Base-by-base conservation (phyloP, 2,329 filamentous ascomycete genomes). In the Sporothrix brasiliensis region DNA sequence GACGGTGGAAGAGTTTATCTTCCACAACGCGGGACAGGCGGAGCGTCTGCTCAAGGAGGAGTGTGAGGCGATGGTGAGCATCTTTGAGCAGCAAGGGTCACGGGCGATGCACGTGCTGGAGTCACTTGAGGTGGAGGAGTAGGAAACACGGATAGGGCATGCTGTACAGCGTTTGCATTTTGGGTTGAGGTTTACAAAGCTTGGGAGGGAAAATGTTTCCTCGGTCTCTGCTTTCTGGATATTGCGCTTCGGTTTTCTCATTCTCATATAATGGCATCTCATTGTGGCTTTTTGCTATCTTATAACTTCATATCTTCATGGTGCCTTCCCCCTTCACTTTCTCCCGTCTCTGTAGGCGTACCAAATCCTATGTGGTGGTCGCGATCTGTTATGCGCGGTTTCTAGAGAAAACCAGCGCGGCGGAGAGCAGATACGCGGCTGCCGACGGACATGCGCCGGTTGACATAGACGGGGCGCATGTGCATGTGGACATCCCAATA, bases 1-100 rank as follows among this genome's bases (percentile, higher is more conserved):
- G 94, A 94, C 89, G 5, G 92, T 98, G 0, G 93, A 97, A 79
- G 89, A 97, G 79, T 99, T 94, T 93, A 91, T 99, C 52, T 84
- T 89, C 71, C 87, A 90, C 80, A 94, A 95, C 74, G 95, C 95
- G 0, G 86, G 86, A 72, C 84, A 90, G 77, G 93, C 92, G 0
- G 94, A 98, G 82, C 88, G 89, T 79, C 90, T 89, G 78, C 82
- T 99, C 69, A 90, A 90, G 77, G 82, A 85, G 49, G 91, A 96
- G 78, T 97, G 93, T 77, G 94, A 98, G 82, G 83, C 88, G 34
- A 87, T 97, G 79, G 92, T 99, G 5, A 87, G 85, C 71, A 83
- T 87, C 10, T 98, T 98, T 79, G 94, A 98, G 81, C 88, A 83
- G 71, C 90, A 98, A 80, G 94, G 93, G 0, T 87, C 86, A 21